Conservation (phyloP, 225 moss, liverwort and hornwort genomes). For the Thuidium tamariscinum region DNA sequence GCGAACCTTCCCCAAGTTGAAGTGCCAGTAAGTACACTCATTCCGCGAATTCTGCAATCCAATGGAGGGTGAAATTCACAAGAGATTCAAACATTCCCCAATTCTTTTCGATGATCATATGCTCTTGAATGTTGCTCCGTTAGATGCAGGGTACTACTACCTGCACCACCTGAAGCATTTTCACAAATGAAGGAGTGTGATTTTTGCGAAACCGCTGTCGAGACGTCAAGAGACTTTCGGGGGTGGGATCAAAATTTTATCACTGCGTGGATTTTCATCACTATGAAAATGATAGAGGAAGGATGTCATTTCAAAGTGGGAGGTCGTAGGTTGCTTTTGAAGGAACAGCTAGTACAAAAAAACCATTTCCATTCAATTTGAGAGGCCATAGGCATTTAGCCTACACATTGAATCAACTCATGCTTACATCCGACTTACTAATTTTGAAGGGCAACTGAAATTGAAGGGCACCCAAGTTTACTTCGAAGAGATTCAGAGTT, state of each 20-base stretch:
- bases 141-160: no score
- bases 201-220: neutral
- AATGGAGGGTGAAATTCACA: neutral
- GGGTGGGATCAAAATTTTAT: neutral
- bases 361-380: neutral
- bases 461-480: neutral
- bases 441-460: no score
- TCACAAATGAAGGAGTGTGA: neutral
- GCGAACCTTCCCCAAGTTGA: constrained; percentile 4
- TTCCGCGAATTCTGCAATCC: neutral
- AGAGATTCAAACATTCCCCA: neutral
- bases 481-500: neutral
- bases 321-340: neutral
- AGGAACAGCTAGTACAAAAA: neutral
- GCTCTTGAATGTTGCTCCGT: neutral
- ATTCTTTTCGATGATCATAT: neutral
- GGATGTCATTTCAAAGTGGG: neutral
- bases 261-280: neutral
- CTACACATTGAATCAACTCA: neutral
- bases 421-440: neutral
- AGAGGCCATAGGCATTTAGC: neutral
- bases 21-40: constrained; percentile 8
- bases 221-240: neutral
- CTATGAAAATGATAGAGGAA: neutral
- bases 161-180: neutral